Evolutionary conservation across 2,329 filamentous ascomycete species (phyloP), one percentile per base, ranked within the genome.

Genomic region (Talaromyces rugulosus): DNA sequence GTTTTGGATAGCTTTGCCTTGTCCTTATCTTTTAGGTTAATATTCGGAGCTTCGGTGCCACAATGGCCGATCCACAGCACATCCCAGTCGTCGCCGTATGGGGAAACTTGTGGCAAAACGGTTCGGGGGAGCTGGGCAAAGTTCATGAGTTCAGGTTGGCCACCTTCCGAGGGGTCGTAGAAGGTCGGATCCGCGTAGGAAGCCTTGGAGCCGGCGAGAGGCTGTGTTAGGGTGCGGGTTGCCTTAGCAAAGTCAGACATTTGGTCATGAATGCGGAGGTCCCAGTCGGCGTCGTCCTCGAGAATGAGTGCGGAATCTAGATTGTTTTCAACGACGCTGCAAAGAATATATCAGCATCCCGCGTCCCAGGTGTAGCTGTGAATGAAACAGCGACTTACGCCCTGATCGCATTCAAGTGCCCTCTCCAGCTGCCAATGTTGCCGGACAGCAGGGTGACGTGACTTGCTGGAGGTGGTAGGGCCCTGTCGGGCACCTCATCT

Each of bases 221-320:
- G 11, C 67, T 68, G 28, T 70, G 69, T 56, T 70, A 77, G 66
- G 12, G 67, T 66, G 16, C 73, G 69, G 1, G 74, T 65, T 0
- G 68, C 71, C 50, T 68, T 63, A 3, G 74, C 74, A 30, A 76
- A 75, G 40, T 72, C 72, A 9, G 72, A 73, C 16, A 85, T 75
- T 66, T 86, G 83, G 0, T 71, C 58, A 34, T 81, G 81, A 28
- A 86, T 69, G 0, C 77, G 73, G 12, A 85, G 70, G 61, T 86
- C 84, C 84, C 84, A 86, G 71, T 86, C 83, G 23, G 79, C 77
- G 61, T 86, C 83, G 66, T 86, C 83, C 66, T 86, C 84, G 30
- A 86, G 68, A 31, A 86, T 81, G 1, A 86, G 71, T 0, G 81
- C 82, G 1, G 79, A 81, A 1, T 75, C 71, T 2, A 83, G 65